phyloP scores from a whole-genome alignment of 495 filamentous ascomycete species.

The Evernia prunastri region DNA sequence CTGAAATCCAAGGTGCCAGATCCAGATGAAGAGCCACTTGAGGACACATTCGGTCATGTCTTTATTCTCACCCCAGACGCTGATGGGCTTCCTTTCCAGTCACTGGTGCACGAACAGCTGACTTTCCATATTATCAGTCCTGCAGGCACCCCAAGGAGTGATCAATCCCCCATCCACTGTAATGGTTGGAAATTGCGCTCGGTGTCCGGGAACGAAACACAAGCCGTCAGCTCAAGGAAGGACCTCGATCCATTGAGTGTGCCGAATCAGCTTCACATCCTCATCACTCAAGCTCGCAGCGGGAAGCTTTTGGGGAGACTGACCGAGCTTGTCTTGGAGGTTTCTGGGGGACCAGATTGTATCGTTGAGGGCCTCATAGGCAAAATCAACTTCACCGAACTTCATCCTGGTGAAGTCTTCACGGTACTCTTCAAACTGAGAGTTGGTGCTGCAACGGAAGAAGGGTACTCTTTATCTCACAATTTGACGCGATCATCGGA shows the following conservation, averaged over 20 bases:
- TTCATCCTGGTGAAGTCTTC: constrained; percentile 22
- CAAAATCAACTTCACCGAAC: not conserved
- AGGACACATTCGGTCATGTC: constrained; percentile 25
- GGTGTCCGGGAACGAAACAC: constrained; percentile 14
- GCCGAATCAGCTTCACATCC: constrained; percentile 16
- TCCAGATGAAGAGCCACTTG: constrained; percentile 8
- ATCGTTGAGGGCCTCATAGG: constrained; percentile 24
- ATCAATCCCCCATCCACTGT: constrained; percentile 8
- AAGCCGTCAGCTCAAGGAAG: constrained; percentile 10
- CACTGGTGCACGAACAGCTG: constrained; percentile 20
- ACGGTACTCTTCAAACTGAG: constrained; percentile 20
- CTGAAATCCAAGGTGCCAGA: constrained; percentile 8
- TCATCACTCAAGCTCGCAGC: constrained; percentile 22
- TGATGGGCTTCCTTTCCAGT: constrained; percentile 9
- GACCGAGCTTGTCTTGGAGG: constrained; percentile 21
- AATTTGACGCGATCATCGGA: not conserved
- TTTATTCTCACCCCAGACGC: constrained; percentile 27
- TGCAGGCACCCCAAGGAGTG: constrained; percentile 17
- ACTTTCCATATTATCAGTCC: constrained; percentile 27
- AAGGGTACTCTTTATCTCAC: not conserved
- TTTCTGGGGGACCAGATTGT: constrained; percentile 20
- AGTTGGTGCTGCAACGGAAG: not conserved
- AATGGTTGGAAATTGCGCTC: constrained; percentile 31
- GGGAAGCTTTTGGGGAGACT: constrained; percentile 17
- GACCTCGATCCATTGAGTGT: constrained; percentile 9